Base-by-base conservation (phyloP, 805 yeast species). In the Candida andamanensis region DNA sequence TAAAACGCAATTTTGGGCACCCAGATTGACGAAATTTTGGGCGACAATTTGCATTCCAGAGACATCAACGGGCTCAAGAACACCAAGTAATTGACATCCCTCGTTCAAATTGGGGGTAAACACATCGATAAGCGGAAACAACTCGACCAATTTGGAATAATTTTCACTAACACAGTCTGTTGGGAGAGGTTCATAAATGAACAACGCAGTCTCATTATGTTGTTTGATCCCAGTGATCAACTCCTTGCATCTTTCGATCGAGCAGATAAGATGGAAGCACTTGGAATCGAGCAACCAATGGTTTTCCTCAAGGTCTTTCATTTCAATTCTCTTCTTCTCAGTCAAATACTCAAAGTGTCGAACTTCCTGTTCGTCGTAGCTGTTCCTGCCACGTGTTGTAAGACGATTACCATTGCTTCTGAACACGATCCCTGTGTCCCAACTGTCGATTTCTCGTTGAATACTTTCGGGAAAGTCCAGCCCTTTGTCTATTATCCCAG, bases 171-270 rank as follows among this genome's bases (percentile, higher is more conserved):
- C 52, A 52, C 95, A 85, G 14, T 72, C 72, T 37, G 78, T 83
- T 1, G 97, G 97, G 6, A 83, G 72, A 0, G 97, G 96, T 55
- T 89, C 97, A 79, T 87, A 90, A 0, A 83, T 70, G 33, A 76
- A 64, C 2, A 63, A 44, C n/a, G 77, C 74, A 2, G 20, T 10
- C 15, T 32, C 36, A 12, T 33, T 46, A 24, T 36, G 49, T 13
- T 47, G 29, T 26, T 69, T 37, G 22, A 63, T 46, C 8, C 56
- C 53, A 1, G 50, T 50, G 6, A 79, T 45, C 19, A 82, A 69
- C 12, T 67, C 70, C 4, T 47, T 42, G 36, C 79, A 77, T 24
- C 95, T 53, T 4, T 59, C 69, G 1, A 89, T 78, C 0, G 90
- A 76, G 46, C 94, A 84, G 13, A 90, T 72, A 35, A 87, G 56